phyloP scores from a whole-genome alignment of 169 alveolate species.

The Plasmodium chabaudi region DNA sequence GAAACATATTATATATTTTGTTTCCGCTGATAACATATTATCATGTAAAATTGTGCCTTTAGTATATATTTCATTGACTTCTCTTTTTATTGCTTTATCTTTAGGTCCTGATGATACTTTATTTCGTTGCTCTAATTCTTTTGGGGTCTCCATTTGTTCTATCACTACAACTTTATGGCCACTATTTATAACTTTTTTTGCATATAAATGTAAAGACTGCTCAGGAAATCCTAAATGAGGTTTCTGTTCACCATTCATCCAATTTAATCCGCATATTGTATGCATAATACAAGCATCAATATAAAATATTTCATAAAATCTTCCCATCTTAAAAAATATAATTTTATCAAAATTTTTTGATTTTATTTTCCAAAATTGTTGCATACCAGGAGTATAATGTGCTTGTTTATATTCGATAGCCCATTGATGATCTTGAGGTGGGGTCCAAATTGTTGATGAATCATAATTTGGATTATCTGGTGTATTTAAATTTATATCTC shows the following conservation, averaged over 20 bases:
- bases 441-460: constrained; percentile 94
- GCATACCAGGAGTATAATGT: constrained; percentile 98
- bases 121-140: constrained; percentile 92
- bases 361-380: constrained; percentile 98
- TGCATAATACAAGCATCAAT: constrained; percentile 97
- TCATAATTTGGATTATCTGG: constrained; percentile 93
- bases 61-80: constrained; percentile 93
- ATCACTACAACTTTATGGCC: constrained; percentile 99
- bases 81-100: constrained; percentile 94
- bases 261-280: constrained; percentile 94
- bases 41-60: constrained; percentile 94
- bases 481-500: constrained; percentile 90
- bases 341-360: constrained; percentile 95
- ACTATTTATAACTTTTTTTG: constrained; percentile 91
- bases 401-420: constrained; percentile 84
- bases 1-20: constrained; percentile 84
- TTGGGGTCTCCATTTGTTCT: constrained; percentile 99
- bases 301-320: constrained; percentile 93
- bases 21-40: constrained; percentile 83
- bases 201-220: constrained; percentile 94
- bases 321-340: constrained; percentile 97
- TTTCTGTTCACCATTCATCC: constrained; percentile 98
- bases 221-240: constrained; percentile 99
- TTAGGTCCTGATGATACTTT: constrained; percentile 81
- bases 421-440: constrained; percentile 91